Conservation (phyloP, 495 filamentous ascomycete genomes). For the Articulospora tetracladia region DNA sequence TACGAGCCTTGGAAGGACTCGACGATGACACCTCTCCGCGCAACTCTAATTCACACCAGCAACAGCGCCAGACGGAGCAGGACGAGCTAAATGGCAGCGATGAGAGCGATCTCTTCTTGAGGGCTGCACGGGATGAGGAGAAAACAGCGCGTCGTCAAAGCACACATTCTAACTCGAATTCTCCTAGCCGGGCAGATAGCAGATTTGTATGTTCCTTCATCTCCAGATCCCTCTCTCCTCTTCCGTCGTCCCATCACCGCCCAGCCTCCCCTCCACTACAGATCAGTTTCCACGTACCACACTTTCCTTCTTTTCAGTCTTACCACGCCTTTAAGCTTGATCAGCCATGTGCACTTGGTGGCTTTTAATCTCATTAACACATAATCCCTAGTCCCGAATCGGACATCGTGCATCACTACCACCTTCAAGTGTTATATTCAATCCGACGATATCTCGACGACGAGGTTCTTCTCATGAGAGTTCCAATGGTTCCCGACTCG, state of each 20-base stretch:
- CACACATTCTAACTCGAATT: conserved; percentile 6
- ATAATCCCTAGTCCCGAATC: conserved; percentile 22
- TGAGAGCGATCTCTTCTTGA: conserved; percentile 50
- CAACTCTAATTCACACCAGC: conserved; percentile 23
- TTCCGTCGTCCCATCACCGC: not conserved
- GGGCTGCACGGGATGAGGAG: conserved; percentile 49
- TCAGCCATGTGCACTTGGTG: conserved; percentile 7
- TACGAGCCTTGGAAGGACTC: conserved; percentile 44
- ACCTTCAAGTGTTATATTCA: conserved; percentile 11
- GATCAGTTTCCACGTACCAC: not conserved
- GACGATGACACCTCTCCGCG: not conserved
- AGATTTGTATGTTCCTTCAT: conserved; percentile 15
- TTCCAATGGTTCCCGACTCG: conserved; percentile 7
- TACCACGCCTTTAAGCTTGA: conserved; percentile 1
- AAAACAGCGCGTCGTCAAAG: conserved; percentile 27
- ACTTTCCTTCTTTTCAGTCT: conserved; percentile 10
- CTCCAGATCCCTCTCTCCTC: not conserved
- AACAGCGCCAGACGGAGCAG: conserved; percentile 7
- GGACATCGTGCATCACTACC: conserved; percentile 24
- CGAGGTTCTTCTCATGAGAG: conserved; percentile 22
- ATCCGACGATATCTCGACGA: conserved; percentile 11
- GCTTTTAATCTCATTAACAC: conserved; percentile 17
- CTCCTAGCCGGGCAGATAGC: conserved; percentile 10
- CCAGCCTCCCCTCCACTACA: not conserved
- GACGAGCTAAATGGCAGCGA: conserved; percentile 26